A percentile compares a stretch with the other conserved stretches of the same genome.
These are phyloP conservation scores for Sporothrix brunneoviolacea DNA, from an alignment of 2,329 filamentous ascomycete genomes.

Conservation along the genomic window DNA sequence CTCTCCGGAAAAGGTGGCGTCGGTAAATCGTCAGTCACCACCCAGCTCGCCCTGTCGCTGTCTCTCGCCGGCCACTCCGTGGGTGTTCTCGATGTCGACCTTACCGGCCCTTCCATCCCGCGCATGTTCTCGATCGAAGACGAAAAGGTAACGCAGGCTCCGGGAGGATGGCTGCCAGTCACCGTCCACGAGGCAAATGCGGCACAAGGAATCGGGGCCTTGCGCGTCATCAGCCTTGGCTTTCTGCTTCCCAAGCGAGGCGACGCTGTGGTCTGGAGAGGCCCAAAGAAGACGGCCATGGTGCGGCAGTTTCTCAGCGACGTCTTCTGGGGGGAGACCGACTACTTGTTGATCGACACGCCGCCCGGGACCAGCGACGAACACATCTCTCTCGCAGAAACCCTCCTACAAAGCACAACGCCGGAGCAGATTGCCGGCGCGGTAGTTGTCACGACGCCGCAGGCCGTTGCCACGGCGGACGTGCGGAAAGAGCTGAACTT, in stretches of 20 bases:
- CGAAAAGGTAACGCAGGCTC: slow-evolving; percentile 83
- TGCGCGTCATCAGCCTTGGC: slow-evolving; percentile 85
- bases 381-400: slow-evolving; percentile 91
- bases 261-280: slow-evolving; percentile 94
- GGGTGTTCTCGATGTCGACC: slow-evolving; percentile 90
- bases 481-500: slow-evolving; percentile 95
- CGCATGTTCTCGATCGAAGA: slow-evolving; percentile 87
- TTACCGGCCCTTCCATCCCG: slow-evolving; percentile 94
- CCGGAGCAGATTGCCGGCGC: slow-evolving; percentile 73
- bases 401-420: slow-evolving; percentile 57
- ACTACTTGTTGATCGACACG: slow-evolving; percentile 91
- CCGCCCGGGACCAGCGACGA: slow-evolving; percentile 95
- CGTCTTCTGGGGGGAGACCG: slow-evolving; percentile 79
- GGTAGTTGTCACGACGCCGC: slow-evolving; percentile 91
- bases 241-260: slow-evolving; percentile 78
- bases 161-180: slow-evolving; percentile 88
- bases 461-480: slow-evolving; percentile 87
- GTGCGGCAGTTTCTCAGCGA: slow-evolving; percentile 92
- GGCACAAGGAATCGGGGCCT: slow-evolving; percentile 48
- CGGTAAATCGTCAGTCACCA: slow-evolving; percentile 96
- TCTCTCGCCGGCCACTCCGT: slow-evolving; percentile 80
- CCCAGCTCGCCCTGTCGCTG: slow-evolving; percentile 86
- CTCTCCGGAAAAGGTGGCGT: slow-evolving; percentile 97
- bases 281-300: slow-evolving; percentile 99
- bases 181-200: slow-evolving; percentile 62